Evolutionary conservation across 192 early-diverging fungal genomes (phyloP).

Genomic region (Pecoramyces ruminantium): DNA sequence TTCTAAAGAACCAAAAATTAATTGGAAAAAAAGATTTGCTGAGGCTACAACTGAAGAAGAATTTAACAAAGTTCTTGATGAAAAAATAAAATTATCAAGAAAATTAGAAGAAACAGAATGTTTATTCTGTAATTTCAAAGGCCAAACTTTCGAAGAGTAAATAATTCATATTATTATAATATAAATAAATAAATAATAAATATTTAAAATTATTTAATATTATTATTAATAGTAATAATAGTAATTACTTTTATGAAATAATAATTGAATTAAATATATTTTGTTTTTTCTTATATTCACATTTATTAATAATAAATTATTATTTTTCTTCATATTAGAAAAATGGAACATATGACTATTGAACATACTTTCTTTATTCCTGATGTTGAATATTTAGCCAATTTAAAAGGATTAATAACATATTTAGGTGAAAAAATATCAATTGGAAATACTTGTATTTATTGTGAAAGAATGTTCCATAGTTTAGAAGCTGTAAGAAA

Average conservation of each 20-base stretch:
- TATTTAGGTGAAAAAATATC: constrained; percentile 90
- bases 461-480: constrained; percentile 43
- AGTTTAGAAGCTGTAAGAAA: constrained; percentile 71
- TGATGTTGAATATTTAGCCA: constrained; percentile 81
- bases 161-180: constrained; percentile 26
- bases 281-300: too few species aligned
- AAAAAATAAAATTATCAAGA: constrained; percentile 56
- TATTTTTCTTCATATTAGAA: constrained; percentile 9
- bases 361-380: constrained; percentile 92
- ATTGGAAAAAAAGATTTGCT: constrained; percentile 19
- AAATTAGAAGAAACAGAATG: constrained; percentile 62
- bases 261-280: too few species aligned
- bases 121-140: constrained; percentile 65
- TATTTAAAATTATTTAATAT: not conserved
- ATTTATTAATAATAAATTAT: too few species aligned
- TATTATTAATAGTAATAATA: too few species aligned
- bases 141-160: constrained; percentile 17
- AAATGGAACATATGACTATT: constrained; percentile 81
- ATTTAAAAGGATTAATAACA: constrained; percentile 68
- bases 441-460: constrained; percentile 86
- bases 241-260: too few species aligned
- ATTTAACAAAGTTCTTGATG: constrained; percentile 51
- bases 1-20: not conserved
- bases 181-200: constrained; percentile 9
- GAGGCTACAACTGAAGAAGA: constrained; percentile 32